These are phyloP conservation scores for Fusarium anguioides DNA, from an alignment of 2,329 filamentous ascomycete genomes.

Conservation along the genomic window DNA sequence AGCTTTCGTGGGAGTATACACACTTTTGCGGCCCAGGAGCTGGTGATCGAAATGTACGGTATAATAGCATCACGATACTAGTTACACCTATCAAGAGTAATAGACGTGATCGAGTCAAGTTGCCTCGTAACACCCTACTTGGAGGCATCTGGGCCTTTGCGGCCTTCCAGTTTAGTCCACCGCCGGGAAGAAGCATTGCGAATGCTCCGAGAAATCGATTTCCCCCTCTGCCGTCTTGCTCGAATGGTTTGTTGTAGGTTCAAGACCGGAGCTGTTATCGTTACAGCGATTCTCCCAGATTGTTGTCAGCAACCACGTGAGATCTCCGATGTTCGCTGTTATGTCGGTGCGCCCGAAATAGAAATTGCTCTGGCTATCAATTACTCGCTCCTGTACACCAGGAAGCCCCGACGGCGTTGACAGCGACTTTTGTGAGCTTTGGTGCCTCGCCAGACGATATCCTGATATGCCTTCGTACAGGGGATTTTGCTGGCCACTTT, in stretches of 20 bases:
- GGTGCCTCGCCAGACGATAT: conserved; percentile 17
- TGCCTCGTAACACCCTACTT: conserved; percentile 74
- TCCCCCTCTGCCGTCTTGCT: conserved; percentile 27
- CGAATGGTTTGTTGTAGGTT: conserved; percentile 22
- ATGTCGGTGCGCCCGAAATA: conserved; percentile 3
- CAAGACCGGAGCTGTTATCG: conserved; percentile 13
- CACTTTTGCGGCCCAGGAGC: conserved; percentile 93
- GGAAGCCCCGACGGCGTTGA: not conserved
- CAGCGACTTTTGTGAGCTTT: conserved; percentile 1
- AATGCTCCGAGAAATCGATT: conserved; percentile 44
- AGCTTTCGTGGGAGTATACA: not conserved
- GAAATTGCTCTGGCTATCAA: conserved; percentile 13
- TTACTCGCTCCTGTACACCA: not conserved
- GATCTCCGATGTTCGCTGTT: not conserved
- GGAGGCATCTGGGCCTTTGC: conserved; percentile 83
- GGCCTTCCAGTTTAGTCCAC: conserved; percentile 92
- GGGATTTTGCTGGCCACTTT: conserved; percentile 30
- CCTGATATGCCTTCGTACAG: conserved; percentile 26
- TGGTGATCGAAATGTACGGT: conserved; percentile 84
- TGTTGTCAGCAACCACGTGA: conserved; percentile 21
- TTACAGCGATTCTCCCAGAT: conserved; percentile 14
- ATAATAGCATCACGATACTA: conserved; percentile 82
- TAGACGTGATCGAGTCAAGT: conserved; percentile 81
- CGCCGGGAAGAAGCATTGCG: conserved; percentile 88
- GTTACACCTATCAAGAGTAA: conserved; percentile 77